Conservation (phyloP, 192 early-diverging fungal genomes). For the Powellomyces hirtus region DNA sequence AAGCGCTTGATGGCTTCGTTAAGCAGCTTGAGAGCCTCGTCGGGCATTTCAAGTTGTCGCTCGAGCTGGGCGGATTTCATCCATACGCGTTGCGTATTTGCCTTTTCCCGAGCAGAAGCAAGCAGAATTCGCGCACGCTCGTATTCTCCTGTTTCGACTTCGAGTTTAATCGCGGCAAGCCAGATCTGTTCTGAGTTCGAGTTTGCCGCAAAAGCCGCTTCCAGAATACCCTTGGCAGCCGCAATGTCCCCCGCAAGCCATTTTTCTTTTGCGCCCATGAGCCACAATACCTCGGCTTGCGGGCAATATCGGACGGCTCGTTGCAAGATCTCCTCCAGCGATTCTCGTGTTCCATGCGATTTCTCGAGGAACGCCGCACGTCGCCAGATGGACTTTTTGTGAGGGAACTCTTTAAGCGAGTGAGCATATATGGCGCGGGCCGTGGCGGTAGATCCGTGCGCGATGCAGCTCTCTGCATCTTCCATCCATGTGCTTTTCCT, state of each 20-base stretch:
- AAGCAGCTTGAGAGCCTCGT: slow-evolving; percentile 66
- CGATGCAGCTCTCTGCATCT: slow-evolving; percentile 77
- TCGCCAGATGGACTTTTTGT: slow-evolving; percentile 80
- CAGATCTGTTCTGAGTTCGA: slow-evolving; percentile 90
- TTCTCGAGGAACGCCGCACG: slow-evolving; percentile 86
- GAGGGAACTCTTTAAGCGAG: slow-evolving; percentile 73
- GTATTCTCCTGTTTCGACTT: slow-evolving; percentile 82
- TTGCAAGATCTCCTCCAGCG: slow-evolving; percentile 73
- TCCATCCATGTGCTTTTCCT: slow-evolving; percentile 80
- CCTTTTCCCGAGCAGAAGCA: slow-evolving; percentile 68
- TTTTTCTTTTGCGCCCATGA: slow-evolving; percentile 95
- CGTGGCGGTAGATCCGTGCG: slow-evolving; percentile 62
- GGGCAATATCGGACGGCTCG: slow-evolving; percentile 88
- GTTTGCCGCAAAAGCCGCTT: slow-evolving; percentile 86
- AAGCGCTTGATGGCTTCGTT: slow-evolving; percentile 67
- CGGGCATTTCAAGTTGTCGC: slow-evolving; percentile 65
- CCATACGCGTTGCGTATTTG: slow-evolving; percentile 84
- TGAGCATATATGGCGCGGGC: slow-evolving; percentile 86
- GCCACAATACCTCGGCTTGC: slow-evolving; percentile 89
- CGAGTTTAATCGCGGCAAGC: slow-evolving; percentile 94
- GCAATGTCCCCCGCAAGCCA: slow-evolving; percentile 81
- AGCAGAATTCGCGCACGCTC: slow-evolving; percentile 75
- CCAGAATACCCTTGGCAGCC: slow-evolving; percentile 80
- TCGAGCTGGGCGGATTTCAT: slow-evolving; percentile 92
- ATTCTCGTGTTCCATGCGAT: slow-evolving; percentile 69